Percentiles rank a stretch among this genome's conserved stretches.
phyloP scores from a whole-genome alignment of 148 eudicot genomes.

The Suaeda aralocaspica region DNA sequence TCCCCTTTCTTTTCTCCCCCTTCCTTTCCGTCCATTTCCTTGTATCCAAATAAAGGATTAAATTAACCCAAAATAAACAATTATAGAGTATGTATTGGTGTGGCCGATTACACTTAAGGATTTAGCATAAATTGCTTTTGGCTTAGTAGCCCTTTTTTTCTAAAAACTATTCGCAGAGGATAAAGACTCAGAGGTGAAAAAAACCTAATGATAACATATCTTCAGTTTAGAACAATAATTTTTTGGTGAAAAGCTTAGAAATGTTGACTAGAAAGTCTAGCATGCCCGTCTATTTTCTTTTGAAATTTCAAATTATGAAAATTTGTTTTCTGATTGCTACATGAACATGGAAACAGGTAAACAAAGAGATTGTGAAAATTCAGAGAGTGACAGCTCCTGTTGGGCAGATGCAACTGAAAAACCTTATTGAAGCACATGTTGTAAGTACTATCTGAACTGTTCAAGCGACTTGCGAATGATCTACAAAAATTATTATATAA shows the following conservation, averaged over 20 bases:
- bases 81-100: too few relatives aligned
- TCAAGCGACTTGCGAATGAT: constrained; percentile 10
- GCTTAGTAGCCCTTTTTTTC: neutral
- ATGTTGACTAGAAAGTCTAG: neutral
- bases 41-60: too few relatives aligned
- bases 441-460: constrained; percentile 50
- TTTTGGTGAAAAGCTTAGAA: neutral
- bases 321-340: neutral
- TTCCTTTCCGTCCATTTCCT: too few relatives aligned
- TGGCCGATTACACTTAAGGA: too few relatives aligned
- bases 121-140: too few relatives aligned
- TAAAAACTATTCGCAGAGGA: neutral
- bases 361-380: constrained; percentile 95
- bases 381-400: constrained; percentile 98
- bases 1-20: too few relatives aligned
- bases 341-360: constrained; percentile 47
- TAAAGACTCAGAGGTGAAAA: neutral
- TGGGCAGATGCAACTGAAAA: constrained; percentile 94
- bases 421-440: constrained; percentile 87
- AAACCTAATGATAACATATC: neutral
- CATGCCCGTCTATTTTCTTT: neutral
- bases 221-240: neutral
- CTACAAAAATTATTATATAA: too few relatives aligned
- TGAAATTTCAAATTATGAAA: neutral
- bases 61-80: too few relatives aligned